Conservation (phyloP, 495 filamentous ascomycete genomes). For the Aspergillus panamensis region DNA sequence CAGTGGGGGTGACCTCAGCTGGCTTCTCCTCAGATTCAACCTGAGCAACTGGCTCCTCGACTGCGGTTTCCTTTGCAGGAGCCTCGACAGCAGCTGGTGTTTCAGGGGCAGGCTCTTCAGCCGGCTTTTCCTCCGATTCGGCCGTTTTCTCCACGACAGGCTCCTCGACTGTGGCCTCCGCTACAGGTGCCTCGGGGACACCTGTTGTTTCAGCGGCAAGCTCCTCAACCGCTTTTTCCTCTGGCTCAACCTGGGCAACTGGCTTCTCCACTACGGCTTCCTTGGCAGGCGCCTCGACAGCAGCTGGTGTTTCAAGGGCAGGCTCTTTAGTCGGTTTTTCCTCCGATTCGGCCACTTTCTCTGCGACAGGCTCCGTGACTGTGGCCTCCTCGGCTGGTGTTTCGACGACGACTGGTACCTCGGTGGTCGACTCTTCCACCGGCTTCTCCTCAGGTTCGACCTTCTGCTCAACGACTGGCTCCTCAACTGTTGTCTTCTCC, state of each 20-base stretch:
- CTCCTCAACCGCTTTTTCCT: no score
- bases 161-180: background rate
- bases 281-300: no score
- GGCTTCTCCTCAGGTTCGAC: background rate
- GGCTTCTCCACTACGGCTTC: no score
- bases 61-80: no score
- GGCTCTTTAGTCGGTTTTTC: conserved; percentile 8
- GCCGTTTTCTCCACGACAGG: conserved; percentile 1
- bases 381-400: background rate
- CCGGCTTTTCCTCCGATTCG: background rate
- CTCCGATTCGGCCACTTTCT: background rate
- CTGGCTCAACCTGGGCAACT: no score
- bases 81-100: background rate
- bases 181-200: background rate
- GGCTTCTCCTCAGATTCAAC: no score
- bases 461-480: background rate
- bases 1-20: no score
- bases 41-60: no score
- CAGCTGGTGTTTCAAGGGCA: background rate
- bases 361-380: background rate
- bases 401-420: background rate
- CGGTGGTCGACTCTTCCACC: conserved; percentile 5
- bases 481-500: no score
- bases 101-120: conserved; percentile 10
- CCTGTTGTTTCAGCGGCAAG: no score